Conservation (phyloP, 176 grass and related monocot genomes). For the Neostapfia colusana region DNA sequence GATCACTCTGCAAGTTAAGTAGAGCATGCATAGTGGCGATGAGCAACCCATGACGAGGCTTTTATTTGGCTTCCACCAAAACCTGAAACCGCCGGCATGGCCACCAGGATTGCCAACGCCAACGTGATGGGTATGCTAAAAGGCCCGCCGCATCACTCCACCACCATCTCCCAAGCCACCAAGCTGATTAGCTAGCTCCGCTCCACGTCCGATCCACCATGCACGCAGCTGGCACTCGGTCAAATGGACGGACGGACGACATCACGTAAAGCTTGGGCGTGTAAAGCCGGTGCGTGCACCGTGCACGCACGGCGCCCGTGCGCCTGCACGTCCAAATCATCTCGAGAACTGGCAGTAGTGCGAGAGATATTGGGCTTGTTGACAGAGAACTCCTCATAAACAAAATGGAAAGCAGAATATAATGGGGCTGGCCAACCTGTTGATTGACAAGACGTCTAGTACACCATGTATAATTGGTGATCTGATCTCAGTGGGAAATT, state of each 20-base stretch:
- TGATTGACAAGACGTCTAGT: not conserved
- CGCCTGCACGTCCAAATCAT: slow-evolving; percentile 43
- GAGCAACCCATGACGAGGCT: not conserved
- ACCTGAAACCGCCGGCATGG: not conserved
- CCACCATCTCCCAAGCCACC: not conserved
- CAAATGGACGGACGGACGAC: slow-evolving; percentile 37
- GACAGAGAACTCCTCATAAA: not conserved
- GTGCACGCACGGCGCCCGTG: not conserved
- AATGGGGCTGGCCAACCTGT: not conserved
- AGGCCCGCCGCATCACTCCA: slow-evolving; percentile 10
- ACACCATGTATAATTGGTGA: slow-evolving; percentile 1
- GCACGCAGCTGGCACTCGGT: not conserved
- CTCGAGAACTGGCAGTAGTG: not conserved
- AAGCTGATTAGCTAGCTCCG: not conserved
- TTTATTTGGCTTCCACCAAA: too few relatives aligned
- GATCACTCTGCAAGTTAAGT: not conserved
- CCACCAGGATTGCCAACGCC: not conserved
- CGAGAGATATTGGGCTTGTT: not conserved
- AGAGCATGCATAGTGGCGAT: not conserved
- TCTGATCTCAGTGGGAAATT: slow-evolving; percentile 17
- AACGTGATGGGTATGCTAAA: slow-evolving; percentile 8
- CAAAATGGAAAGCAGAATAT: not conserved
- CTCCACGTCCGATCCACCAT: not conserved
- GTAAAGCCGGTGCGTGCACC: not conserved
- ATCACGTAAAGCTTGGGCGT: slow-evolving; percentile 9